Evolutionary conservation across 1,284 basidiomycete species (phyloP), one percentile per base, ranked within the genome.

Genomic region (Pyrrhoderma lamaoense): DNA sequence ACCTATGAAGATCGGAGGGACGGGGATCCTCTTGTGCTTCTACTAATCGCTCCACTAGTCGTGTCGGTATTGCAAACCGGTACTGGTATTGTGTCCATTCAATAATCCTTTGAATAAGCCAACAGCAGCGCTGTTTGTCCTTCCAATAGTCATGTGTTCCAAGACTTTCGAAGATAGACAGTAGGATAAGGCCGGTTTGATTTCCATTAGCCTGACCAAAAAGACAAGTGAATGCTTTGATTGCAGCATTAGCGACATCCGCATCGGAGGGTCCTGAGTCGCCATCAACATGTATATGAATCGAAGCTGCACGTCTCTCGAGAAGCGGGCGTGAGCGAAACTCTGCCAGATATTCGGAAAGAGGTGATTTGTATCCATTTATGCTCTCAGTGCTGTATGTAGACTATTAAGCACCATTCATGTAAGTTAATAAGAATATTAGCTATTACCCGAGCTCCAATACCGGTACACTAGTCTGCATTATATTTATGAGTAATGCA

Each of bases 41-140:
- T 34, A 85, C 73, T 4, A 97, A 76, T 23, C 80, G 77, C 62
- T 97, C 93, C 35, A 96, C 82, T 8, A 97, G 72, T 59, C 83
- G 79, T 1, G 87, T 88, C 8, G 94, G 91, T 2, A 97, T 80
- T 16, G 88, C 84, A 62, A 90, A 93, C 31, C 94, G 88, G 66
- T 95, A 95, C 64, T 95, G 92, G 55, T 94, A 89, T 59, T 87
- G 87, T 7, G 90, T 79, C 85, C 91, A 95, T 58, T 89, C 83
- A 23, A 85, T 81, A 4, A 82, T 73, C 57, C 80, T 82, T 52
- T 81, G 77, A 16, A 82, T 80, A 44, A 95, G 73, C 93, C 93
- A 97, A 56, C 82, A 80, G 62, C 84, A 91, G 63, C 89, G 84
- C 13, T 83, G 76, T 1, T 76, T 62, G 56, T 85, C 76, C n/a